Base-by-base conservation (phyloP, 495 filamentous ascomycete genomes). In the Cercophora newfieldiana region DNA sequence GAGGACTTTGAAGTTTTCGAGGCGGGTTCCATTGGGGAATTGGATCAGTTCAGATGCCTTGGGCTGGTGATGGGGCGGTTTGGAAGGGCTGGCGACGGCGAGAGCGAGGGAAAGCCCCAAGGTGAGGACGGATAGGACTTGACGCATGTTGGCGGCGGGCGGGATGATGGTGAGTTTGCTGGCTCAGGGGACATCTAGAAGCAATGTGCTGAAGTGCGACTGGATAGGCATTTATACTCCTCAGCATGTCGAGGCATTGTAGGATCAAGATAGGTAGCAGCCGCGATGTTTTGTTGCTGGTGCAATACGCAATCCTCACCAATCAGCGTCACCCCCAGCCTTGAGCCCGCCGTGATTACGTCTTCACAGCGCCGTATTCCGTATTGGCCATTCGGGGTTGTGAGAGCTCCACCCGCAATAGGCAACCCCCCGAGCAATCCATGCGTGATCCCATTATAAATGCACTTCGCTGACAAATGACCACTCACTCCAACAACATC, bases 1-100 rank as follows among this genome's bases (percentile, higher is more conserved):
- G 29, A 59, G 55, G 55, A 59, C n/a, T 14, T 59, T 59, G 55
- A 31, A 18, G 55, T 59, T 59, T 22, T 59, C 55, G 25, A 33
- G 25, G 25, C 29, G 25, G 25, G 55, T 59, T 7, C 2, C 10
- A 26, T 37, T 37, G 25, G 55, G 55, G 29, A 59, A 59, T 30
- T 37, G 25, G 55, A 59, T 3, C 4, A 59, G 55, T 18, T 59
- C 55, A 7, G 55, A 3, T 5, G 22, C 55, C 19, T 59, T 55
- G 19, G 22, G 14, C 14, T 4, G 5, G 30, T 33, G 30, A 12
- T 33, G 48, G 19, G 48, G 48, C 4, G 48, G 48, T 3, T 50
- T 50, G 48, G 48, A 5, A 5, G 30, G 48, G 48, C 6, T 50
- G 5, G 48, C 48, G 48, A 50, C 18, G 5, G 48, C 48, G 48